phyloP scores from a whole-genome alignment of 106 monocot species.

The Platanthera guangdongensis region DNA sequence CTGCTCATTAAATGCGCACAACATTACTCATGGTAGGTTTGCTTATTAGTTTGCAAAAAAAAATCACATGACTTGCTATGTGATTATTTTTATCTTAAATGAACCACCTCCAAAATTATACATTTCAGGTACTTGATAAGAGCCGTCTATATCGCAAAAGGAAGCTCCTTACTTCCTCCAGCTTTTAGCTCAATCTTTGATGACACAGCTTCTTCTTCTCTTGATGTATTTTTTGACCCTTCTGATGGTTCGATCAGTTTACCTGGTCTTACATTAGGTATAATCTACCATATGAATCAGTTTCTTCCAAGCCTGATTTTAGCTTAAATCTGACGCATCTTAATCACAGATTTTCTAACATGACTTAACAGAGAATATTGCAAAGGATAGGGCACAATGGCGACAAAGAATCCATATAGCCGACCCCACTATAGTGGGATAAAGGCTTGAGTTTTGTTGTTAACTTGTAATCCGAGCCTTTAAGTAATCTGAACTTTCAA shows the following conservation, averaged over 20 bases:
- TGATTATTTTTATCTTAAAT: slow-evolving; percentile 6
- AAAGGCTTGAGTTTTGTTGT: too few species aligned
- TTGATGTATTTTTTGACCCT: slow-evolving; percentile 95
- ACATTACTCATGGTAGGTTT: slow-evolving; percentile 84
- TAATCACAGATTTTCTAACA: not conserved
- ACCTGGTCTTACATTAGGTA: slow-evolving; percentile 83
- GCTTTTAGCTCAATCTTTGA: slow-evolving; percentile 92
- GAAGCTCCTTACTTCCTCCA: slow-evolving; percentile 82
- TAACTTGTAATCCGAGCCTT: too few species aligned
- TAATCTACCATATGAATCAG: not conserved
- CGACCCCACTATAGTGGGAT: too few species aligned
- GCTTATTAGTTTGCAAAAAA: slow-evolving; percentile 6
- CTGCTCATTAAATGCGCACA: slow-evolving; percentile 76
- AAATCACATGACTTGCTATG: not conserved
- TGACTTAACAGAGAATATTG: not conserved
- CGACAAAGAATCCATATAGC: too few species aligned
- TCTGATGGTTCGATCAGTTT: slow-evolving; percentile 74
- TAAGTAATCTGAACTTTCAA: too few species aligned
- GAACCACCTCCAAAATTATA: slow-evolving; percentile 3
- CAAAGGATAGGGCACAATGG: too few species aligned
- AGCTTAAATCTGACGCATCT: not conserved
- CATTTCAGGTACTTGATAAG: slow-evolving; percentile 68
- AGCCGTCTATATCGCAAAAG: slow-evolving; percentile 74
- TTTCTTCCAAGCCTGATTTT: not conserved
- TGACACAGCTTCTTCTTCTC: slow-evolving; percentile 81